phyloP scores from a whole-genome alignment of 768 basidiomycete genomes.

The Tylopilus intermedius region DNA sequence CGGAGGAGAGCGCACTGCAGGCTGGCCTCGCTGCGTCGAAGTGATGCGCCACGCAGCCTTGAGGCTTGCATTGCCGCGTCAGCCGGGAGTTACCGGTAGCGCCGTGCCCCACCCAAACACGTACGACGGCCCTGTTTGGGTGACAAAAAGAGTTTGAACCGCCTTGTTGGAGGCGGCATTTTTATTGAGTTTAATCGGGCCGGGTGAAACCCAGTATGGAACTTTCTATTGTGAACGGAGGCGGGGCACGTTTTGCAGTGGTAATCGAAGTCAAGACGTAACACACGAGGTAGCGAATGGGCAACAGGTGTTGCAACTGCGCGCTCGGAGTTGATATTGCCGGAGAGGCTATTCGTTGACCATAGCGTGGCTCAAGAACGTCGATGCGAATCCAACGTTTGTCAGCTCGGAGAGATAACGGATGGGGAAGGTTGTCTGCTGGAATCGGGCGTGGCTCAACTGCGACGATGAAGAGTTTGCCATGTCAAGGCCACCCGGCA shows the following conservation, averaged over 20 bases:
- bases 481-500: neutral
- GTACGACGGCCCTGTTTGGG: too few relatives aligned
- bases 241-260: slow-evolving; percentile 12
- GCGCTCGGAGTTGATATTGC: neutral
- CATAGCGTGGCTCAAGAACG: neutral
- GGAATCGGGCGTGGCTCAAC: neutral
- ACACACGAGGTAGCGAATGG: neutral
- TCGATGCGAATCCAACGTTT: neutral
- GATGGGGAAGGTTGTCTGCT: neutral
- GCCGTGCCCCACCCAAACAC: neutral
- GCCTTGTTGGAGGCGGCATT: slow-evolving; percentile 1
- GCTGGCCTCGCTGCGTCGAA: neutral
- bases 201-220: neutral
- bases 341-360: neutral
- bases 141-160: neutral
- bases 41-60: slow-evolving; percentile 3
- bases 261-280: slow-evolving; percentile 17
- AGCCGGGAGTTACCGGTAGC: slow-evolving; percentile 9
- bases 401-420: too few relatives aligned
- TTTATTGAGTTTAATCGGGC: slow-evolving; percentile 6
- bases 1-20: neutral
- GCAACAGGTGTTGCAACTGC: neutral
- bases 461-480: neutral
- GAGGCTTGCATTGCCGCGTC: slow-evolving; percentile 1
- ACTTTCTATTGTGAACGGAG: slow-evolving; percentile 6